Evolutionary conservation across 1,284 basidiomycete genomes (phyloP).

Genomic region (Ganoderma resinaceum): DNA sequence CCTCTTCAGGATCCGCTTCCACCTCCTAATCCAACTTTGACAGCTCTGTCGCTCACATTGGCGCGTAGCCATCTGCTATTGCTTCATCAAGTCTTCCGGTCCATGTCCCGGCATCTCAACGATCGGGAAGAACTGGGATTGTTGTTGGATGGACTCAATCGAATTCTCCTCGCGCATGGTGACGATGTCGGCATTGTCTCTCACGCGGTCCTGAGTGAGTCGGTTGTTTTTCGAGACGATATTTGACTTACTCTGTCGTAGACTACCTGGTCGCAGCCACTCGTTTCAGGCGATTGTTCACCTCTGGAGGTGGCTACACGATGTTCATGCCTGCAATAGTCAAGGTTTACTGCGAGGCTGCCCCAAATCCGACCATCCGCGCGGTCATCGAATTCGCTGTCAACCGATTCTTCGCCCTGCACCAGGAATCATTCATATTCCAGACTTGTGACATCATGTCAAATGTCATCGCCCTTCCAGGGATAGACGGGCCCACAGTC

Average conservation of each 20-base stretch:
- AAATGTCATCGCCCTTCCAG: conserved; percentile 58
- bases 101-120: conserved; percentile 79
- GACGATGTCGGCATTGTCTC: conserved; percentile 76
- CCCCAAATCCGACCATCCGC: conserved; percentile 60
- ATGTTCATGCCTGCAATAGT: conserved; percentile 76
- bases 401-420: conserved; percentile 78
- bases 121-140: conserved; percentile 76
- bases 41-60: conserved; percentile 62
- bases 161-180: conserved; percentile 70
- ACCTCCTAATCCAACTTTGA: conserved; percentile 37
- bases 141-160: conserved; percentile 74
- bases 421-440: conserved; percentile 79
- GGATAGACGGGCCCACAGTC: conserved; percentile 56
- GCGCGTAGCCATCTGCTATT: conserved; percentile 76
- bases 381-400: conserved; percentile 77
- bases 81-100: conserved; percentile 74
- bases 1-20: conserved; percentile 39
- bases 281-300: conserved; percentile 79
- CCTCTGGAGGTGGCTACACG: conserved; percentile 73
- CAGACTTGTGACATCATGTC: conserved; percentile 73
- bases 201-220: conserved; percentile 73
- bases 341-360: conserved; percentile 70
- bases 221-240: background rate
- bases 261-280: conserved; percentile 71
- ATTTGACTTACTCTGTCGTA: conserved; percentile 2